phyloP scores from a whole-genome alignment of 805 yeast genomes.

The Sungouiella blattae region DNA sequence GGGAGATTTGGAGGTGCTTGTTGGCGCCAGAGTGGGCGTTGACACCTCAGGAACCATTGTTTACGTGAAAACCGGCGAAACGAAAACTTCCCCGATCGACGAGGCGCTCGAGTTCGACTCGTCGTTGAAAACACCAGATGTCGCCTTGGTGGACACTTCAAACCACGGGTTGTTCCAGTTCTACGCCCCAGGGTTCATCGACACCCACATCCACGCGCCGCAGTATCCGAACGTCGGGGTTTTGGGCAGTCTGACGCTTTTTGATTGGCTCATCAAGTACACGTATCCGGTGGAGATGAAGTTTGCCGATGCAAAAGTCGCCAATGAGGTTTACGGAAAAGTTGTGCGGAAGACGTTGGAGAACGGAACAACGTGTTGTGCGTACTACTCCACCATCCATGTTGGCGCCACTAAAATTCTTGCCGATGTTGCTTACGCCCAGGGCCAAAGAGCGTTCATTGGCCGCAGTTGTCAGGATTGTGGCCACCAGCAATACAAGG shows the following conservation, averaged over 20 bases:
- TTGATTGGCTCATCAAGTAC: not conserved
- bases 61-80: not conserved
- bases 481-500: conserved; percentile 51
- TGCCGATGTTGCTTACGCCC: conserved; percentile 59
- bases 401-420: conserved; percentile 61
- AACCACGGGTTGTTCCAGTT: not conserved
- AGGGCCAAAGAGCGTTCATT: conserved; percentile 81
- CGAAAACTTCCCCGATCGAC: not conserved
- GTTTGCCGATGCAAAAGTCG: not conserved
- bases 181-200: conserved; percentile 65
- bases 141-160: conserved; percentile 1
- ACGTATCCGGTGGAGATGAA: not conserved
- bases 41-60: not conserved
- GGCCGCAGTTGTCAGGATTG: conserved; percentile 92
- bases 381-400: not conserved
- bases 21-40: not conserved
- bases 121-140: not conserved
- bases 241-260: not conserved
- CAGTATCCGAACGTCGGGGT: conserved; percentile 74
- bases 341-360: not conserved
- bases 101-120: not conserved
- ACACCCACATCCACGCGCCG: conserved; percentile 82
- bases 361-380: not conserved
- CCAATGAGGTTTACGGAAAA: not conserved
- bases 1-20: conserved; percentile 19